Percentiles rank a stretch among this genome's conserved stretches.
These are phyloP conservation scores for Pleurotus eryngii DNA, from an alignment of 768 basidiomycete genomes.

Conservation along the genomic window DNA sequence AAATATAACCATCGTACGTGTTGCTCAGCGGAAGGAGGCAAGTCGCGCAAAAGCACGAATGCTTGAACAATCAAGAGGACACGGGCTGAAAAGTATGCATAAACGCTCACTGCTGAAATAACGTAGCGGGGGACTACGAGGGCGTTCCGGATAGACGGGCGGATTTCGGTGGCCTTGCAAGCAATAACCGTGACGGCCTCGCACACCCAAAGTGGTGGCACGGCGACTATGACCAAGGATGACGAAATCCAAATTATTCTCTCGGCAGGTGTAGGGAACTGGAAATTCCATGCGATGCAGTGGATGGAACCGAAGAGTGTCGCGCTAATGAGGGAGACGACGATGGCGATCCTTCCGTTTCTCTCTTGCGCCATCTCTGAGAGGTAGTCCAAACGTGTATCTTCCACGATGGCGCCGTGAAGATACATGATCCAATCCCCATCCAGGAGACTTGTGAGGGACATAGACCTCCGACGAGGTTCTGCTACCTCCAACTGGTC, in stretches of 20 bases:
- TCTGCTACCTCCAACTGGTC: not conserved
- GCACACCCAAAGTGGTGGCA: not conserved
- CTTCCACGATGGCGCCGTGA: not conserved
- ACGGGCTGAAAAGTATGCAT: constrained; percentile 14
- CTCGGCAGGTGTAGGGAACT: constrained; percentile 20
- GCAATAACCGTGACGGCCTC: not conserved
- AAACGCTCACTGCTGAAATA: not conserved
- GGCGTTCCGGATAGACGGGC: not conserved
- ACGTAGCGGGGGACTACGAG: not conserved
- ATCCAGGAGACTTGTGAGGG: not conserved
- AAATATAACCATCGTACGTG: constrained; percentile 16
- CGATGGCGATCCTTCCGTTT: not conserved
- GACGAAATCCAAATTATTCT: constrained; percentile 21
- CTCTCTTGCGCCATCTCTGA: too few species aligned
- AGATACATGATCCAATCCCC: not conserved
- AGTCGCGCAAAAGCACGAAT: constrained; percentile 7
- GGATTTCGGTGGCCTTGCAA: not conserved
- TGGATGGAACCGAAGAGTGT: constrained; percentile 22
- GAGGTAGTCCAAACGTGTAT: not conserved
- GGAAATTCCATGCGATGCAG: constrained; percentile 24
- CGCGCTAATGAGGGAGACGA: constrained; percentile 1
- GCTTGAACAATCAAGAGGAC: constrained; percentile 11
- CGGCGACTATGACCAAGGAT: constrained; percentile 13
- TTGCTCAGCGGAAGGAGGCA: constrained; percentile 7
- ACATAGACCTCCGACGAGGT: not conserved